Percentiles rank a stretch among this genome's conserved stretches.
Evolutionary conservation across 129 eudicot genomes (phyloP).

Genomic region (Dittrichia graveolens): DNA sequence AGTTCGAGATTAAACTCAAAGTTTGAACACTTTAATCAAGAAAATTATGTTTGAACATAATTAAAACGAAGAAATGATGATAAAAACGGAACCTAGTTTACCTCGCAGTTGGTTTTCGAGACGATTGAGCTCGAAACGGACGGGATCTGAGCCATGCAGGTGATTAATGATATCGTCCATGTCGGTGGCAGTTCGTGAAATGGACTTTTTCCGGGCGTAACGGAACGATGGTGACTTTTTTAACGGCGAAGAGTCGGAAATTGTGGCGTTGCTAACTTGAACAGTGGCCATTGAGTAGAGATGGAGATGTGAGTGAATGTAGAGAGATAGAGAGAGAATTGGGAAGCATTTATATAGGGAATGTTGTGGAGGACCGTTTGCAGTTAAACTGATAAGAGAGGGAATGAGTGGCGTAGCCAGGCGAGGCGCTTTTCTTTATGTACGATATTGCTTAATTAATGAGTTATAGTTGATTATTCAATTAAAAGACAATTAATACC

Average conservation of each 20-base stretch:
- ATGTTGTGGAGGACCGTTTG: conserved; percentile 26
- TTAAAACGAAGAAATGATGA: not conserved
- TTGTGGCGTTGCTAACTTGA: conserved; percentile 33
- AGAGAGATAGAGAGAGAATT: conserved; percentile 26
- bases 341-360: conserved; percentile 26
- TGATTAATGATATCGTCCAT: conserved; percentile 53
- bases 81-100: not conserved
- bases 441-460: too few relatives aligned
- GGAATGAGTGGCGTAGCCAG: conserved; percentile 19
- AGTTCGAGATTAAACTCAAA: not conserved
- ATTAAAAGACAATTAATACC: too few relatives aligned
- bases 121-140: conserved; percentile 79
- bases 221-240: conserved; percentile 51
- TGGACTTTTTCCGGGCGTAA: conserved; percentile 41
- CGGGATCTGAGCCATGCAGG: conserved; percentile 85
- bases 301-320: conserved; percentile 3
- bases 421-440: not conserved
- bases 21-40: not conserved
- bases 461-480: too few relatives aligned
- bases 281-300: conserved; percentile 45
- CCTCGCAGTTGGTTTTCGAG: conserved; percentile 85
- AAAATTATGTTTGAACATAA: not conserved
- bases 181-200: conserved; percentile 56
- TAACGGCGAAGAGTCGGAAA: conserved; percentile 33
- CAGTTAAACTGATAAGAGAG: conserved; percentile 26